A percentile compares a stretch with the other conserved stretches of the same genome.
These are phyloP conservation scores for Panicum miliaceum DNA, from an alignment of 176 grass and related monocot species.

Conservation along the genomic window DNA sequence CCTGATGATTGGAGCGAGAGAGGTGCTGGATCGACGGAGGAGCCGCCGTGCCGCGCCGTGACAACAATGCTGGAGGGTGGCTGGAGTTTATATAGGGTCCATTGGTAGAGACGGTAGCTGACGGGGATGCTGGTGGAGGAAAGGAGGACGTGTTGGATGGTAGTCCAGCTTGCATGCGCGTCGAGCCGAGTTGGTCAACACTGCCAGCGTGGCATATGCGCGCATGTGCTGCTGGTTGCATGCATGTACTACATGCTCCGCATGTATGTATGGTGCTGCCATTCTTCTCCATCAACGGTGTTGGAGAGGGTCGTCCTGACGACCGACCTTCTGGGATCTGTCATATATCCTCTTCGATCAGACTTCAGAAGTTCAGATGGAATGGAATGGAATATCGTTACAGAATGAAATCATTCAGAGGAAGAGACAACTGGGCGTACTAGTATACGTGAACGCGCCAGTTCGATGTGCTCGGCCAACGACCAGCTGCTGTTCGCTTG, in stretches of 20 bases:
- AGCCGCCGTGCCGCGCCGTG: not conserved
- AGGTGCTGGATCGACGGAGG: not conserved
- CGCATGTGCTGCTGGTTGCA: not conserved
- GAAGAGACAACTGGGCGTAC: too few species aligned
- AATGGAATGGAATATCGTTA: not conserved
- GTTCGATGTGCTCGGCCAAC: not conserved
- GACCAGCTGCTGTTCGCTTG: not conserved
- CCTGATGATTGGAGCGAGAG: not conserved
- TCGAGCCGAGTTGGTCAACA: not conserved
- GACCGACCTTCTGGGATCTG: too few species aligned
- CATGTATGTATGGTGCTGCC: not conserved
- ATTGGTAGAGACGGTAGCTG: not conserved
- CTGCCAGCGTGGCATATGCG: slow-evolving; percentile 8
- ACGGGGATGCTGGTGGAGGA: not conserved
- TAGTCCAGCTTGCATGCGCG: slow-evolving; percentile 37
- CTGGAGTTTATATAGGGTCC: not conserved
- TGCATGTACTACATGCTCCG: not conserved
- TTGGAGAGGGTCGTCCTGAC: not conserved
- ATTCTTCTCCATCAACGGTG: not conserved
- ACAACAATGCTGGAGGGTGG: not conserved
- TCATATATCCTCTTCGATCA: not conserved
- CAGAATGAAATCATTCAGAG: not conserved
- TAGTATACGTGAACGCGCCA: not conserved
- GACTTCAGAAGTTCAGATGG: not conserved
- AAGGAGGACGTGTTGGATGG: not conserved